Evolutionary conservation across 1,139 yeast genomes (phyloP), one percentile per base, ranked within the genome.

Genomic region (Nakaseomyces uthaithaninus): DNA sequence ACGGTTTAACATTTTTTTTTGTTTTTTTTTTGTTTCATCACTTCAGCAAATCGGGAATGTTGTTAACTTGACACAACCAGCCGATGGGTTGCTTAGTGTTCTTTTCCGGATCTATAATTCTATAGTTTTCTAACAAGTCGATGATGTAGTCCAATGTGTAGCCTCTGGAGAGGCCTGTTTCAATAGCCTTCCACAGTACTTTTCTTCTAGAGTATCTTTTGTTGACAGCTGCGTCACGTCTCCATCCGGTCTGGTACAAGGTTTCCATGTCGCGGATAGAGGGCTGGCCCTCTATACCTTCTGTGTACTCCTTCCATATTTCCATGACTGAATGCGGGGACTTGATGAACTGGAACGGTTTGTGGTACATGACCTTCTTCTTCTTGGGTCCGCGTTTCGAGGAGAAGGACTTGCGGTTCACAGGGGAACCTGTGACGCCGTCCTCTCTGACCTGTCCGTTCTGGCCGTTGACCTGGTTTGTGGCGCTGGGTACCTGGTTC

Each of bases 291-390:
- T 62, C 53, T 6, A 60, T 40, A 1, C 69, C 69, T 18, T 59
- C 55, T 0, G 64, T 53, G 40, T 65, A 66, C 45, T 66, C 71
- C 42, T 60, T 55, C 71, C 71, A 66, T 8, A 65, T 57, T 42
- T 66, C 69, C 40, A 55, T 49, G 1, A 66, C 67, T 1, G 66
- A 53, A 15, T 60, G 63, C 2, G 71, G 69, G 0, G 68, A 66
- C 43, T 63, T 64, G 26, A 63, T 49, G 44, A 66, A 66, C 17
- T 60, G 56, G 43, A 63, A 65, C 12, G 39, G 16, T 54, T 57
- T 28, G 60, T 61, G 16, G 42, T 57, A 60, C 12, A 55, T 33
- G 40, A 59, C 62, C 12, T 60, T 54, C 34, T 50, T 54, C 40
- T 54, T 54, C 37, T 50, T 49, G 12, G 42, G 45, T 12, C 50